Base-by-base conservation (phyloP, 148 eudicot genomes). In the Diospyros kaki region DNA sequence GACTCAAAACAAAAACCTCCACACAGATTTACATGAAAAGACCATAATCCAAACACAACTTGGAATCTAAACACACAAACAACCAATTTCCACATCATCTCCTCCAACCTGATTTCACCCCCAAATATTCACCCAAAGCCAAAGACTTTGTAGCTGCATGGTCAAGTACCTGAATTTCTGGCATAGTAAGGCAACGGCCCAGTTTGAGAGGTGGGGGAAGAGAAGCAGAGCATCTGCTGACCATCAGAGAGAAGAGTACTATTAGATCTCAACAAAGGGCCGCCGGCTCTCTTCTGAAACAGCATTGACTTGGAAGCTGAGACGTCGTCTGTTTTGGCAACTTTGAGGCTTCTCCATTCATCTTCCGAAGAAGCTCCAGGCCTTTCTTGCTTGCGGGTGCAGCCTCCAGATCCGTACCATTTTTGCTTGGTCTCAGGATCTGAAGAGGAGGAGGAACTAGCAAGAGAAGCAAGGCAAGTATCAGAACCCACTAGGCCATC, bases 151-250 rank as follows among this genome's bases (percentile, higher is more conserved):
- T 28, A 28, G 28, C 28, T 28, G 28, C 28, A 28, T 28, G 28
- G 28, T 73, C 64, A 17, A 40, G 77, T 45, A 73, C 2, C 48
- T 73, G 73, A 51, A 5, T 79, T 5, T 9, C 39, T 62, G 46
- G 50, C 41, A 67, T 78, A 63, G 6, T 75, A 78, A 70, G 86
- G 78, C 40, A 74, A 68, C 51, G 80, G 5, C 9, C 15, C 39
- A 51, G 52, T 55, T 59, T 76, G 80, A 12, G 77, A 66, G 70
- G 58, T 74, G 5, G 86, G 81, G 2, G 83, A 77, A 68, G 86
- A 83, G 76, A 83, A 83, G 72, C 86, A 72, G 15, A 82, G 82
- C 82, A 82, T 79, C 55, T 84, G 81, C 41, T 81, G 80, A 28
- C 60, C 71, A 43, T 75, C 82, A 73, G 69, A 75, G 71, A 71